Evolutionary conservation across 164 flowering plant species (phyloP), one percentile per base, ranked within the genome.

Genomic region (Aristolochia californica): DNA sequence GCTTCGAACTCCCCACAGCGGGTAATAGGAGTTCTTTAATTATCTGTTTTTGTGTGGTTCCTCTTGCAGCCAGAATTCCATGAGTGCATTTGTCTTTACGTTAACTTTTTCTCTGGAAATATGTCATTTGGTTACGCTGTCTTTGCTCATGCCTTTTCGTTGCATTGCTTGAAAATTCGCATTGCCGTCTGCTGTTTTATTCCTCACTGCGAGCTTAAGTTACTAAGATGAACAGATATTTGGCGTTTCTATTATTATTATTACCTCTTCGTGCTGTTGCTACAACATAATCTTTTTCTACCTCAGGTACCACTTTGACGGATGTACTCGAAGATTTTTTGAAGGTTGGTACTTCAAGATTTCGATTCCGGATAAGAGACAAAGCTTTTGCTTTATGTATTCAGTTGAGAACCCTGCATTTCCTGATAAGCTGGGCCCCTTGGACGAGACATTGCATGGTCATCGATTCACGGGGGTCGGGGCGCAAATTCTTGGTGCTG

Each of bases 271-370:
- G 9, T 34, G 40, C 40, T 34, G 40, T 34, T 34, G 7, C 10
- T 2, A 34, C 40, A 34, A 34, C 7, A 34, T n/a, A n/a, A 34
- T 34, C 40, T 34, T 13, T 18, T 47, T 47, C 22, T n/a, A 47
- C 4, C 26, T 2, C 63, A 88, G 98, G 72, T 93, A 82, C 62
- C 97, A 88, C 70, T 87, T 82, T 72, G 94, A 88, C 78, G 89
- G 97, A 57, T 87, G 69, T 40, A 50, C 80, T 2, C 55, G 97
- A 60, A 75, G 63, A 43, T 93, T 88, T 65, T 93, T 88, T 61
- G 96, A 88, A 77, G 98, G 98, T 15, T 93, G 95, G 98, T 93
- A 88, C 71, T 93, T 93, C 67, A 93, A 82, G 76, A 91, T 93
- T 18, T 73, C 89, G 15, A 83, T 93, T 58, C 98, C 97, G 18